Evolutionary conservation across 495 filamentous ascomycete genomes (phyloP).

Genomic region (Oleoguttula mirabilis): DNA sequence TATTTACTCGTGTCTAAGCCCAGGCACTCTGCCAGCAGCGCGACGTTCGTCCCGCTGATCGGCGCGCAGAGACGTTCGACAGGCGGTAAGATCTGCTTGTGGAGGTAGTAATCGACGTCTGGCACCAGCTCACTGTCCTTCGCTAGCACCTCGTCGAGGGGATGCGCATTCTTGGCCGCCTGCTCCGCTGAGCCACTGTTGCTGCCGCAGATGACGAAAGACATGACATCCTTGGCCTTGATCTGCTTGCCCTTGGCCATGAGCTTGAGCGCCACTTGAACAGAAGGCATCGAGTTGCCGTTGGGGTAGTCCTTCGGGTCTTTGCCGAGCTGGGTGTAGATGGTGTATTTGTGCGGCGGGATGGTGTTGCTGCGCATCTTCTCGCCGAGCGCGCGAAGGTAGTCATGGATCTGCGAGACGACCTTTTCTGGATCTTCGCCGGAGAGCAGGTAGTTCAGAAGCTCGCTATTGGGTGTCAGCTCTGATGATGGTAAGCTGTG

Average conservation of each 20-base stretch:
- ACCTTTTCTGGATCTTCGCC: constrained; percentile 85
- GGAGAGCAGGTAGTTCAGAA: constrained; percentile 84
- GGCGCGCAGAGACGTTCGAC: constrained; percentile 96
- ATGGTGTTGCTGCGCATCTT: constrained; percentile 72
- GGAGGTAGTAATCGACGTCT: constrained; percentile 90
- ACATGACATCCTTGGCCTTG: constrained; percentile 87
- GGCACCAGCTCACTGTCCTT: constrained; percentile 59
- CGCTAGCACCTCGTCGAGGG: constrained; percentile 74
- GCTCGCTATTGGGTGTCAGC: constrained; percentile 24
- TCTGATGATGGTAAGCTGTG: not conserved
- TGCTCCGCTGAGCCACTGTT: constrained; percentile 57
- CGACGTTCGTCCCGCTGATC: constrained; percentile 79
- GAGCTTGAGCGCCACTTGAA: constrained; percentile 83
- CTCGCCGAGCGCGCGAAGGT: constrained; percentile 65
- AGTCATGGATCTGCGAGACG: constrained; percentile 80
- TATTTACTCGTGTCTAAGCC: constrained; percentile 86
- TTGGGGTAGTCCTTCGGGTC: constrained; percentile 86
- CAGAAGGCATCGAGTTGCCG: constrained; percentile 87
- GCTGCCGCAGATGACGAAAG: constrained; percentile 81
- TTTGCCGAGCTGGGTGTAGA: constrained; percentile 96
- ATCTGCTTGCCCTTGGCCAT: constrained; percentile 76
- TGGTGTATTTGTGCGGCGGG: constrained; percentile 77
- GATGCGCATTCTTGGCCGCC: constrained; percentile 76
- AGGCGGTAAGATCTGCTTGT: constrained; percentile 96
- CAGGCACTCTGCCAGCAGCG: constrained; percentile 80